Conservation (phyloP, 202 grass and related monocot species). For the Schoenoplectus tabernaemontani region DNA sequence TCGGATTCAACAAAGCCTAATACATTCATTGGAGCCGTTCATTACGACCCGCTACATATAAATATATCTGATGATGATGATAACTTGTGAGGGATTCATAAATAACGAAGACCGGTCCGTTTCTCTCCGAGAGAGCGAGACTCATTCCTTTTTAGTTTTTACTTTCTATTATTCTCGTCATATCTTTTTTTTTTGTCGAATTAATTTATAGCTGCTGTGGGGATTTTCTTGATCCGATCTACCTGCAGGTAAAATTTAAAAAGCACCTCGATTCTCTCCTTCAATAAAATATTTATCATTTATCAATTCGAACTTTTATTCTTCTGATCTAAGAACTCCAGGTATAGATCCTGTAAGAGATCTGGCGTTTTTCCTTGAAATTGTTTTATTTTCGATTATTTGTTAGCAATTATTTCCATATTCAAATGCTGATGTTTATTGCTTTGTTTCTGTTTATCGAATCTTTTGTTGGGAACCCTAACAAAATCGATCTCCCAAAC, state of each 20-base stretch:
- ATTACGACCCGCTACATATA: not conserved
- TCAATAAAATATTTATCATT: not conserved
- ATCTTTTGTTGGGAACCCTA: not conserved
- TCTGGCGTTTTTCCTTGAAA: not conserved
- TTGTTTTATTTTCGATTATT: not conserved
- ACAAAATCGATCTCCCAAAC: not conserved
- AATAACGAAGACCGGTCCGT: not conserved
- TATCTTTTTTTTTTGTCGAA: not conserved
- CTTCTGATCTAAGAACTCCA: not conserved
- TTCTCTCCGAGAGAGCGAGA: not conserved
- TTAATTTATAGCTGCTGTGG: not conserved
- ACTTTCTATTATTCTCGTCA: not conserved
- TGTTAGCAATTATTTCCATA: not conserved
- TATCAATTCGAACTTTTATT: not conserved
- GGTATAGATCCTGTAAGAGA: constrained; percentile 2
- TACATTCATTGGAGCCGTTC: not conserved
- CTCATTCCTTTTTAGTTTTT: not conserved
- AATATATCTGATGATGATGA: not conserved
- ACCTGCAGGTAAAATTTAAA: not conserved
- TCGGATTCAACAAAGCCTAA: not conserved
- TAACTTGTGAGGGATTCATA: not conserved
- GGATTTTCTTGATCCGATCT: constrained; percentile 13
- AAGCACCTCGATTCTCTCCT: not conserved
- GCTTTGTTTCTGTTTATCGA: not conserved
- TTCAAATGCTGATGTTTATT: no score